These are phyloP conservation scores for Aspergillus quadricinctus DNA, from an alignment of 2,329 filamentous ascomycete genomes.

Conservation along the genomic window DNA sequence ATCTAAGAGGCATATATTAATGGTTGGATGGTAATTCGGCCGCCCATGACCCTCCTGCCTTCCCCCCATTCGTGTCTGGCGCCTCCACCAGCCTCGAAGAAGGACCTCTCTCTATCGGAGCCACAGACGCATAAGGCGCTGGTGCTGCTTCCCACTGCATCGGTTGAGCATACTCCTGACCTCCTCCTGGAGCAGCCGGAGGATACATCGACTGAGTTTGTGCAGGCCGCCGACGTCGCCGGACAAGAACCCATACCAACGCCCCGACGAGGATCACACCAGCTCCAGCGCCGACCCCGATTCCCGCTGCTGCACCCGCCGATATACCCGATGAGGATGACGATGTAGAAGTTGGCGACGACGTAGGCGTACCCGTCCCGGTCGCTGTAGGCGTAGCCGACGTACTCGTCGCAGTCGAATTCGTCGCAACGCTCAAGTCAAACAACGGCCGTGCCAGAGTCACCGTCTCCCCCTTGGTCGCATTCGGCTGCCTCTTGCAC, in stretches of 20 bases:
- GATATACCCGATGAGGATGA: neutral
- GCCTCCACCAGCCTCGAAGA: neutral
- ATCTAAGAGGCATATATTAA: neutral
- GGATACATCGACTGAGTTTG: neutral
- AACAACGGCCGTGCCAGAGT: neutral
- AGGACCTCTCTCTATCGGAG: neutral
- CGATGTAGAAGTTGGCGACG: neutral
- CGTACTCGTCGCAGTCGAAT: neutral
- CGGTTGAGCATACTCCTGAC: neutral
- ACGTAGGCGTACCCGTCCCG: neutral
- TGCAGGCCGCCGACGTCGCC: neutral
- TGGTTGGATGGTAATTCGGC: neutral
- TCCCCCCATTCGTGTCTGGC: neutral
- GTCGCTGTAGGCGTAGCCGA: neutral
- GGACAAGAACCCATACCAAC: neutral
- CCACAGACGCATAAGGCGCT: neutral
- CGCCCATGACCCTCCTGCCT: neutral
- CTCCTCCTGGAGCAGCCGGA: neutral
- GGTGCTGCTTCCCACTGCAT: neutral
- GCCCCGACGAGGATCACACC: neutral
- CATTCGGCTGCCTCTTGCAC: neutral
- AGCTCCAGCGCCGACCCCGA: slow-evolving; percentile 3
- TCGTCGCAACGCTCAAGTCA: neutral
- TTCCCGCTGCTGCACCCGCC: neutral
- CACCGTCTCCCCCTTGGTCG: slow-evolving; percentile 2